Evolutionary conservation across 345 rosid genomes (phyloP), one percentile per base, ranked within the genome.

Genomic region (Rhizophora apiculata): DNA sequence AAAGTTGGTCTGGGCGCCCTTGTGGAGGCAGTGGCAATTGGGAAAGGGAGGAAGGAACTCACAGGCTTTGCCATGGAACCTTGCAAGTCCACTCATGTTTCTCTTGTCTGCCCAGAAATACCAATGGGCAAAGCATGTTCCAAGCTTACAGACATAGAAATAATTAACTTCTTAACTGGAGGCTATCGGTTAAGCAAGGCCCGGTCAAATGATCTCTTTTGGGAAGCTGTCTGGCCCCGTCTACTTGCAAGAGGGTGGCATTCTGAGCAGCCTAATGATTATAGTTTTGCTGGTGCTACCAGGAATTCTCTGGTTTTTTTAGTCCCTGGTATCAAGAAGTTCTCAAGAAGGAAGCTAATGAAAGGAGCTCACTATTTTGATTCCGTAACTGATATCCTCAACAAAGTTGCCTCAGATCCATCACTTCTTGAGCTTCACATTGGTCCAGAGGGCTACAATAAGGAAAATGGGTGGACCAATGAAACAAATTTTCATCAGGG

Each of bases 171-270:
- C 68, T 82, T 89, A 63, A 89, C 88, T 0, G 96, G 98, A 60
- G 84, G 81, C 63, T 82, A 78, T 70, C 83, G 96, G 73, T 76
- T 92, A 74, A 88, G 98, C 79, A 92, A 92, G 82, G 88, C 91
- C 15, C 68, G 89, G 67, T 88, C 94, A 53, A 81, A 78, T 69
- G 92, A 89, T 79, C 87, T 92, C 70, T 89, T 92, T 77, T 92
- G 95, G 98, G 98, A 92, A 81, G 98, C 96, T 67, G 96, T 89
- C 46, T 92, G 96, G 98, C 98, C 96, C 32, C 92, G 95, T 52
- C 75, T 92, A 62, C 79, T 92, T 72, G 96, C 92, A 62, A 82
- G 89, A 72, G 98, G 96, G 37, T 92, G 98, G 98, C 96, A 87
- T 70, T 92, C 96, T 13, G 94, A 92, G 85, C 87, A 88, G 77